Percentiles rank a stretch among this genome's conserved stretches.
Evolutionary conservation across 2,329 filamentous ascomycete genomes (phyloP).

Genomic region (Aureobasidium sp.): DNA sequence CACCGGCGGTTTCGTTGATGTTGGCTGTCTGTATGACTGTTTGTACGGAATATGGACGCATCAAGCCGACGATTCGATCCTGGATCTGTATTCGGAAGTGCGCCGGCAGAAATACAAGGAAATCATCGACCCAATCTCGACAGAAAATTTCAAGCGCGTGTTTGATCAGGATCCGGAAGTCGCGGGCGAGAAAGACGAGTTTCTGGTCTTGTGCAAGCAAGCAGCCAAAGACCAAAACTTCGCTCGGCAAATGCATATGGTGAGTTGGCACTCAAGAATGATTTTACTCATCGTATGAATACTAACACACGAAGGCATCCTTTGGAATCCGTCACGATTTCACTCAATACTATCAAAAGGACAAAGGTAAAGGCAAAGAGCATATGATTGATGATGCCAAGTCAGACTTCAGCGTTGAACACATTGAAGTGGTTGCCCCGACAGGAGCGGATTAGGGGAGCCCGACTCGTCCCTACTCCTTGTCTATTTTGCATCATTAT

Average conservation of each 20-base stretch:
- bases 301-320: constrained; percentile 11
- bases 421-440: constrained; percentile 3
- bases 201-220: constrained; percentile 21
- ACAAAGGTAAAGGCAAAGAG: neutral
- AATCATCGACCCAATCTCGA: constrained; percentile 30
- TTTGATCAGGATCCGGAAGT: constrained; percentile 20
- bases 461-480: neutral
- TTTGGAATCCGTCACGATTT: constrained; percentile 19
- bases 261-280: constrained; percentile 7
- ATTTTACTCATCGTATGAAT: neutral
- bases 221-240: constrained; percentile 21
- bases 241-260: constrained; percentile 22
- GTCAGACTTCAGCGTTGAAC: constrained; percentile 5
- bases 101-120: constrained; percentile 30
- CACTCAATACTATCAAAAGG: constrained; percentile 21
- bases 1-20: constrained; percentile 24
- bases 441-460: neutral
- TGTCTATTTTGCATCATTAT: neutral
- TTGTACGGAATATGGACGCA: constrained; percentile 23
- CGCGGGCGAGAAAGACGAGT: constrained; percentile 21
- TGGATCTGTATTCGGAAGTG: constrained; percentile 32
- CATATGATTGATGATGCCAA: neutral
- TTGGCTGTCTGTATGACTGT: constrained; percentile 24
- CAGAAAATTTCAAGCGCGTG: constrained; percentile 22
- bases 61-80: constrained; percentile 24